Evolutionary conservation across 306 rosid genomes (phyloP).

Genomic region (Dryas octopetala): DNA sequence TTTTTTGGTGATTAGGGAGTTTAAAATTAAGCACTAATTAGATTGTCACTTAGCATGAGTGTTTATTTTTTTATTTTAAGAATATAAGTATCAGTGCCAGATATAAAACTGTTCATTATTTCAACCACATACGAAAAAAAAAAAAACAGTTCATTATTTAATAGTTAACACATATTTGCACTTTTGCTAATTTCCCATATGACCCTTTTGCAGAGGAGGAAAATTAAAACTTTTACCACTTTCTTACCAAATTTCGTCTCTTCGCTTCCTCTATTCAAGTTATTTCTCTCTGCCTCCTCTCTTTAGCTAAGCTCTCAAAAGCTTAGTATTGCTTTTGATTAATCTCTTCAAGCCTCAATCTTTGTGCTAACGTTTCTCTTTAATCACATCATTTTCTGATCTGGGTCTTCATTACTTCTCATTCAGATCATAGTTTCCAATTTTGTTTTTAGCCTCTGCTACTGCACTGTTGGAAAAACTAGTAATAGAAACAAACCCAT

Average conservation of each 20-base stretch:
- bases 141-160: too few species aligned
- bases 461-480: conserved; percentile 25
- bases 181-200: too few species aligned
- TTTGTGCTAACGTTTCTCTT: conserved; percentile 27
- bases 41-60: too few species aligned
- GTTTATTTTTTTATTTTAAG: too few species aligned
- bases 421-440: conserved; percentile 32
- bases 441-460: conserved; percentile 25
- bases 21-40: too few species aligned
- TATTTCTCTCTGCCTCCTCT: conserved; percentile 22
- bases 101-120: too few species aligned
- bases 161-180: too few species aligned
- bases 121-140: too few species aligned
- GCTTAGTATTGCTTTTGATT: conserved; percentile 30
- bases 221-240: background rate
- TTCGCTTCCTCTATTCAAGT: conserved; percentile 30
- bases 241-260: conserved; percentile 19
- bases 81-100: too few species aligned
- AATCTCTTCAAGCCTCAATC: conserved; percentile 33
- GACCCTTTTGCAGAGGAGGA: too few species aligned
- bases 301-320: conserved; percentile 37
- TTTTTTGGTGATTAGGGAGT: too few species aligned
- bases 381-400: conserved; percentile 36
- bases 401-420: conserved; percentile 34
- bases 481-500: conserved; percentile 19